A percentile compares a stretch with the other conserved stretches of the same genome.
Conservation (phyloP, 352 stramenopile species). For the Pythium utonaiense region DNA sequence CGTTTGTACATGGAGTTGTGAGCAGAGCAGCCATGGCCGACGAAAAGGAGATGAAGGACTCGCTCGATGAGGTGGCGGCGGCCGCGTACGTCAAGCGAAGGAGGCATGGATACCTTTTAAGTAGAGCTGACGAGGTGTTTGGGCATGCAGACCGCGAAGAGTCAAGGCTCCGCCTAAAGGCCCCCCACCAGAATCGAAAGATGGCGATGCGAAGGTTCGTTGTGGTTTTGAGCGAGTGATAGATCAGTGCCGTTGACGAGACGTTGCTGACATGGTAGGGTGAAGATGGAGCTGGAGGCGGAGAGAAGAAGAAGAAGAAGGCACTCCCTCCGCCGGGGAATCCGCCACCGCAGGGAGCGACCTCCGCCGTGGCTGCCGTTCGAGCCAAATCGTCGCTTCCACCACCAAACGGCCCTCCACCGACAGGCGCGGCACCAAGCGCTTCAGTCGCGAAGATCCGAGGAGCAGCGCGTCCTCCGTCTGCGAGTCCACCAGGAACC, state of each 20-base stretch:
- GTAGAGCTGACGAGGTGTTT: background rate
- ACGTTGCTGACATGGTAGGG: background rate
- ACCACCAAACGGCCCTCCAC: slow-evolving; percentile 58
- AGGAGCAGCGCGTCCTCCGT: slow-evolving; percentile 46
- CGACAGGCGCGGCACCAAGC: slow-evolving; percentile 41
- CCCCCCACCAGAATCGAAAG: slow-evolving; percentile 20
- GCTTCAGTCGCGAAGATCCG: slow-evolving; percentile 75
- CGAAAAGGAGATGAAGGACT: slow-evolving; percentile 21
- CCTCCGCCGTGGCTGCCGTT: slow-evolving; percentile 58
- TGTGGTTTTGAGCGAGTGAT: too few relatives aligned
- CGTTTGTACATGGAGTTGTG: slow-evolving; percentile 1
- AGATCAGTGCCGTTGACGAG: background rate
- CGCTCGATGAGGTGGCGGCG: slow-evolving; percentile 8
- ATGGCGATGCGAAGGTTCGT: slow-evolving; percentile 14
- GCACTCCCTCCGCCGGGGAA: slow-evolving; percentile 61
- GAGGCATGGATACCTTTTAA: background rate
- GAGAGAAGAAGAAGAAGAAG: slow-evolving; percentile 60
- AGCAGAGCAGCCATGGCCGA: slow-evolving; percentile 14
- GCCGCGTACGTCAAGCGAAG: slow-evolving; percentile 10
- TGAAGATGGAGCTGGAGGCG: slow-evolving; percentile 12
- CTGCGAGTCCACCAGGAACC: slow-evolving; percentile 23
- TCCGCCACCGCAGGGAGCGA: slow-evolving; percentile 52
- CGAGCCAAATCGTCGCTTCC: slow-evolving; percentile 60
- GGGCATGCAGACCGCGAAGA: slow-evolving; percentile 1
- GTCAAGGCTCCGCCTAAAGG: slow-evolving; percentile 24